These are phyloP conservation scores for Septoria petroselini DNA, from an alignment of 2,329 filamentous ascomycete species.

Conservation along the genomic window DNA sequence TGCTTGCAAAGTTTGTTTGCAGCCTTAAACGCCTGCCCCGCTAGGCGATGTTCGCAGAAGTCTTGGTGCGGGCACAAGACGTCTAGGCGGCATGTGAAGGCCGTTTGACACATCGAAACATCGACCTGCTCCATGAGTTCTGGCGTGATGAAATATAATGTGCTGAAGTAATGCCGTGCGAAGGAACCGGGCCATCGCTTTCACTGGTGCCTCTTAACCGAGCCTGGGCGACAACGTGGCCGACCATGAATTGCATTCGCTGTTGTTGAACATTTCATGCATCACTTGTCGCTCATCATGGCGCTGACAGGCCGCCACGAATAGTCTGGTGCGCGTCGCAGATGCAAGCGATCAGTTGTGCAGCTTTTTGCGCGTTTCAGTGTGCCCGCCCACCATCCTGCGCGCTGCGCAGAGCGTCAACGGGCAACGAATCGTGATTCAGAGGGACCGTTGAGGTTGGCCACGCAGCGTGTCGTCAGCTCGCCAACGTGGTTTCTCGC, in stretches of 20 bases:
- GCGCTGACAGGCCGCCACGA: no score
- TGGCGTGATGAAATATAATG: not conserved
- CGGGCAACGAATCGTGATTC: not conserved
- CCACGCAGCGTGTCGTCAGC: conserved; percentile 1
- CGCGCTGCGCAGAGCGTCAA: not conserved
- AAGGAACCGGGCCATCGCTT: not conserved
- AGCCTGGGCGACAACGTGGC: not conserved
- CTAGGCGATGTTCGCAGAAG: conserved; percentile 1
- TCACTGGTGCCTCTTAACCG: not conserved
- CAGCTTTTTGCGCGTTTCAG: not conserved
- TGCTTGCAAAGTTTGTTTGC: not conserved
- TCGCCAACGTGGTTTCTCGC: not conserved
- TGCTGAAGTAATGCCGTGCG: not conserved
- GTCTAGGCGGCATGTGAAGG: not conserved
- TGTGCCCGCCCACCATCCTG: not conserved
- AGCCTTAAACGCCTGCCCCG: not conserved
- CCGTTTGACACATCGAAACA: not conserved
- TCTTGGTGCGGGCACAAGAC: not conserved
- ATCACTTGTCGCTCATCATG: no score
- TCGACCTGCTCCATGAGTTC: not conserved
- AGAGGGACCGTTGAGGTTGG: not conserved
- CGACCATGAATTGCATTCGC: not conserved
- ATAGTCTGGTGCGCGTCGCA: not conserved
- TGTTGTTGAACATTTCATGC: not conserved
- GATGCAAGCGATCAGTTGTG: not conserved